Evolutionary conservation across 1,284 basidiomycete genomes (phyloP), one percentile per base, ranked within the genome.

Genomic region (Pseudozyma hubeiensis): DNA sequence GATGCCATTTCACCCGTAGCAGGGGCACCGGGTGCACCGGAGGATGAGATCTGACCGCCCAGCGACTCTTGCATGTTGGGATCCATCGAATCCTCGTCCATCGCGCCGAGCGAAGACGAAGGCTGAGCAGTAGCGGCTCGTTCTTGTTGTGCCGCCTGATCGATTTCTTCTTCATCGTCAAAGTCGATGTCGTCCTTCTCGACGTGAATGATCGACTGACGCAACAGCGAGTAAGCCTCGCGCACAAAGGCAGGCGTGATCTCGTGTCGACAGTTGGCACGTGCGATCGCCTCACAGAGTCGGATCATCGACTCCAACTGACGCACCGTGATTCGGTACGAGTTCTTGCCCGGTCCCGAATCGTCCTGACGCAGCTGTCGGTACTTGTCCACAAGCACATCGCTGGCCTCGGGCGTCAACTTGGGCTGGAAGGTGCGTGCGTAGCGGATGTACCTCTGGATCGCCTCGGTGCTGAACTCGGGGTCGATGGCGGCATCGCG

Each of bases 151-250:
- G 35, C 35, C 8, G 41, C 88, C 46, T 88, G 88, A 2, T 89
- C 87, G 56, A 73, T 59, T 35, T 78, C 71, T 16, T 94, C 93
- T 81, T 97, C 94, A 70, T 97, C 94, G 81, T 98, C 96, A 81
- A 99, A 93, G 83, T 95, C 93, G 81, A 99, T 92, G 80, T 99
- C 96, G 82, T 99, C 97, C 85, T 98, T 94, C 84, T 99, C 97
- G 72, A 99, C 96, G 81, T 99, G 97, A 80, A 99, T 98, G 86
- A 99, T 99, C 3, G 95, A 98, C 85, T 98, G 94, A 39, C 93
- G 90, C 19, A 99, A 87, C 13, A 99, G 90, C 31, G 90, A 91
- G 86, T 93, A 98, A 2, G 97, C 96, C 86, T 99, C 97, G 33
- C 93, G 90, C 16, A 99, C 97, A 83, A 97, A 97, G 1, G 89